A percentile compares a stretch with the other conserved stretches of the same genome.
These are phyloP conservation scores for Glycine latifolia DNA, from an alignment of 306 rosid genomes.

Conservation along the genomic window DNA sequence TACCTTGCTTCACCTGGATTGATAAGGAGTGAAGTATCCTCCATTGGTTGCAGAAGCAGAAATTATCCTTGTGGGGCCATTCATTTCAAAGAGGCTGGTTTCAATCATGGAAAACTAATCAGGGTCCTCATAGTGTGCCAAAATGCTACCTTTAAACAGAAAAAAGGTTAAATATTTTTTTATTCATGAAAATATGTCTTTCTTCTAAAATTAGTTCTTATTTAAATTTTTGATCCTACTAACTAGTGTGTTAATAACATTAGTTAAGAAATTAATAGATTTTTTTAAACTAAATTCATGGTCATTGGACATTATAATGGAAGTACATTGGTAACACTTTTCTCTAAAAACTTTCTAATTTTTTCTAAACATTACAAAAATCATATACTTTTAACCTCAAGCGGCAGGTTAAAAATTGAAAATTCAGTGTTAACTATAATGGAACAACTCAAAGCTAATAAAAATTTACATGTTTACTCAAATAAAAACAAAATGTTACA, in stretches of 20 bases:
- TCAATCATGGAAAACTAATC: too few relatives aligned
- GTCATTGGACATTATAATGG: neutral
- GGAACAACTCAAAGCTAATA: neutral
- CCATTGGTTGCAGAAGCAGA: conserved; percentile 29
- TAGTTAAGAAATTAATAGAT: neutral
- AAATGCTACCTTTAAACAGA: too few relatives aligned
- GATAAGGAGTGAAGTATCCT: conserved; percentile 47
- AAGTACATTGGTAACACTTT: neutral
- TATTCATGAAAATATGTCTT: too few relatives aligned
- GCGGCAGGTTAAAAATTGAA: neutral
- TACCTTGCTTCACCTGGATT: too few relatives aligned
- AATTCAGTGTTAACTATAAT: neutral
- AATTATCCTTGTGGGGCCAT: too few relatives aligned
- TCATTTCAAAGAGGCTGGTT: too few relatives aligned
- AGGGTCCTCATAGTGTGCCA: too few relatives aligned
- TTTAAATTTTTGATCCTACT: too few relatives aligned
- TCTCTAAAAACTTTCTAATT: neutral
- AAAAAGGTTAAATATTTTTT: too few relatives aligned
- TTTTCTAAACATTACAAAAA: neutral
- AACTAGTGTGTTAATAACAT: neutral
- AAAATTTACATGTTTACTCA: neutral
- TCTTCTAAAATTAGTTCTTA: too few relatives aligned
- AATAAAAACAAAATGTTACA: neutral
- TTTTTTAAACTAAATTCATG: too few relatives aligned
- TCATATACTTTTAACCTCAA: neutral